Evolutionary conservation across 2,329 filamentous ascomycete genomes (phyloP).

Genomic region (Penicillium sp.): DNA sequence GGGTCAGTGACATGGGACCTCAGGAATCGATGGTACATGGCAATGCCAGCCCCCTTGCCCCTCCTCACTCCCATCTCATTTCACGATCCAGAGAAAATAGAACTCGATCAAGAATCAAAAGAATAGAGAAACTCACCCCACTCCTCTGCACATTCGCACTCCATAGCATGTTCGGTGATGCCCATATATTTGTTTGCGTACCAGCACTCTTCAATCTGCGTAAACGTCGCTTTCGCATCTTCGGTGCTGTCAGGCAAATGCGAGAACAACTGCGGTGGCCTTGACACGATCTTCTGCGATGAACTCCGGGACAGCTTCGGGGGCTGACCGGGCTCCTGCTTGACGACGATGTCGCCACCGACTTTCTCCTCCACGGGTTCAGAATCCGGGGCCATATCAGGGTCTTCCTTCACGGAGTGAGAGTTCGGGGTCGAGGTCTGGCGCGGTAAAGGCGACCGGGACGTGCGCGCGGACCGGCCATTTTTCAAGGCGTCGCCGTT

Average conservation of each 20-base stretch:
- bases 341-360: conserved; percentile 62
- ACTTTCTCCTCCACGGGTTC: conserved; percentile 52
- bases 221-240: conserved; percentile 74
- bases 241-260: conserved; percentile 76
- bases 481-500: conserved; percentile 27
- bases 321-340: conserved; percentile 64
- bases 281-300: conserved; percentile 67
- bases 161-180: conserved; percentile 85
- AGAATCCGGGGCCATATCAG: conserved; percentile 1
- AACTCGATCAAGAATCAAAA: background rate
- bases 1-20: background rate
- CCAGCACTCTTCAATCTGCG: conserved; percentile 78
- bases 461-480: conserved; percentile 17
- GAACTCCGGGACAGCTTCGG: conserved; percentile 72
- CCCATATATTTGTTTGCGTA: conserved; percentile 93
- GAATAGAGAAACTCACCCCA: conserved; percentile 70
- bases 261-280: conserved; percentile 66
- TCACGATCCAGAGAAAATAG: conserved; percentile 32
- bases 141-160: conserved; percentile 93
- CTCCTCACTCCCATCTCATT: background rate
- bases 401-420: conserved; percentile 25
- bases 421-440: conserved; percentile 8
- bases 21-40: background rate
- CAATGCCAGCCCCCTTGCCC: background rate
- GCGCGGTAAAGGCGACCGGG: conserved; percentile 17